These are phyloP conservation scores for Prinsepia uniflora DNA, from an alignment of 306 rosid genomes.

Conservation along the genomic window DNA sequence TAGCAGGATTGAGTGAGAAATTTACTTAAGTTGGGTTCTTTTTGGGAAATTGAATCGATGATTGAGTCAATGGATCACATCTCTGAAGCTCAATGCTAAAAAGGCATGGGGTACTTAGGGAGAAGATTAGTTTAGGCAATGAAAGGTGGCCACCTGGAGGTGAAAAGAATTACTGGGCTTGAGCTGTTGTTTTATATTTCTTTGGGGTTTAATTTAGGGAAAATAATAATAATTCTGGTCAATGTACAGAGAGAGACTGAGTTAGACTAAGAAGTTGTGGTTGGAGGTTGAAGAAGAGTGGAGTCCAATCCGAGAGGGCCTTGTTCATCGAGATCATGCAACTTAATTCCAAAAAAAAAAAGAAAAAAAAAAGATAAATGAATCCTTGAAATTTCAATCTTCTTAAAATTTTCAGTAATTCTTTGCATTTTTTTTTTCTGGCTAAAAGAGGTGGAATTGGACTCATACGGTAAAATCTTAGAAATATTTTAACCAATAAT, in stretches of 20 bases:
- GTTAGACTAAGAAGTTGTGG: not conserved
- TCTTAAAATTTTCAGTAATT: not conserved
- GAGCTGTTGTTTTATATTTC: not conserved
- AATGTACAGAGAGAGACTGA: constrained; percentile 49
- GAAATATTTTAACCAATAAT: no score
- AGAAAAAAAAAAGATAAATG: not conserved
- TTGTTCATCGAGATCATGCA: constrained; percentile 7
- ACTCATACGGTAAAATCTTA: not conserved
- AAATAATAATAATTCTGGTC: constrained; percentile 49
- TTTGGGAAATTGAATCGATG: not conserved
- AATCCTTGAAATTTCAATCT: constrained; percentile 19
- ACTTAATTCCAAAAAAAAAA: not conserved
- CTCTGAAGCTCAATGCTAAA: constrained; percentile 1
- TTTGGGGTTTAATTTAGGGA: constrained; percentile 24
- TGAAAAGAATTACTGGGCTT: constrained; percentile 1
- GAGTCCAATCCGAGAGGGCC: not conserved
- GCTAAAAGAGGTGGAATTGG: no score
- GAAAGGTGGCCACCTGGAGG: not conserved
- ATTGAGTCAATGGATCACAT: constrained; percentile 3
- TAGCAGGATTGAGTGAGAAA: constrained; percentile 51
- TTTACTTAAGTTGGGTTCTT: not conserved
- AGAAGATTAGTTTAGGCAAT: constrained; percentile 8
- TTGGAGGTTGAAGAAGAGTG: not conserved
- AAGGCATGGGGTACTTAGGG: not conserved
- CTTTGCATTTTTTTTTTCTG: not conserved